A percentile compares a stretch with the other conserved stretches of the same genome.
phyloP scores from a whole-genome alignment of 2,329 filamentous ascomycete genomes.

The Fusarium sp. region DNA sequence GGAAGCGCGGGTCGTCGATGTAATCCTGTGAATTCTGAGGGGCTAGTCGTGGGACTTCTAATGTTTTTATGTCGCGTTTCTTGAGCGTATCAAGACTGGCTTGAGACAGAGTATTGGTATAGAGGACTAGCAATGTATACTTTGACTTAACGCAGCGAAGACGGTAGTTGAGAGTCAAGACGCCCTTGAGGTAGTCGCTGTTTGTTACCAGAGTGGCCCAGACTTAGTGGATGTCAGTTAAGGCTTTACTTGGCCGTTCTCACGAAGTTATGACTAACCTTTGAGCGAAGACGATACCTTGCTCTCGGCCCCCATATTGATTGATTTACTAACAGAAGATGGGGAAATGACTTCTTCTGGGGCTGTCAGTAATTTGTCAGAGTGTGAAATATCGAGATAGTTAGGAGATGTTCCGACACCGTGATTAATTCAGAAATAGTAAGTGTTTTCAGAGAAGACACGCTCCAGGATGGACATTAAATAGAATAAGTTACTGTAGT shows the following conservation, averaged over 20 bases:
- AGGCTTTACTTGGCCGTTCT: accelerated
- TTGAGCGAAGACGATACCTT: background rate
- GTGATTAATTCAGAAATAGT: no score
- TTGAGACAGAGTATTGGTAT: slow-evolving; percentile 5
- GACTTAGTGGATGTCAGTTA: background rate
- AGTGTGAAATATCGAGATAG: no score
- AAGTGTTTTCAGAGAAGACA: accelerated
- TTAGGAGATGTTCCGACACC: no score
- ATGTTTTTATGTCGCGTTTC: no score
- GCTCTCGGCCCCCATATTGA: no score
- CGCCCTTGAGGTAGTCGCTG: slow-evolving; percentile 19
- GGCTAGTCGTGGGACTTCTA: background rate
- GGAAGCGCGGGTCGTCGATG: background rate
- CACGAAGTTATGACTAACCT: background rate
- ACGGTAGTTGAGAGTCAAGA: slow-evolving; percentile 21
- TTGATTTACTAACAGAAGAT: no score
- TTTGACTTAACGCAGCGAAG: slow-evolving; percentile 14
- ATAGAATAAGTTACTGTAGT: no score
- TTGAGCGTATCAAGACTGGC: background rate
- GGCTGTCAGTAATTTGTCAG: no score
- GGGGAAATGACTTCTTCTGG: no score
- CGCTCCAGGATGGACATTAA: no score
- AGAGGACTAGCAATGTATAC: slow-evolving; percentile 5
- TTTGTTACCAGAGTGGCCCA: slow-evolving; percentile 35
- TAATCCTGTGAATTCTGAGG: no score